Evolutionary conservation across 441 rosid species (phyloP), one percentile per base, ranked within the genome.

Genomic region (Aquilaria agallochum): DNA sequence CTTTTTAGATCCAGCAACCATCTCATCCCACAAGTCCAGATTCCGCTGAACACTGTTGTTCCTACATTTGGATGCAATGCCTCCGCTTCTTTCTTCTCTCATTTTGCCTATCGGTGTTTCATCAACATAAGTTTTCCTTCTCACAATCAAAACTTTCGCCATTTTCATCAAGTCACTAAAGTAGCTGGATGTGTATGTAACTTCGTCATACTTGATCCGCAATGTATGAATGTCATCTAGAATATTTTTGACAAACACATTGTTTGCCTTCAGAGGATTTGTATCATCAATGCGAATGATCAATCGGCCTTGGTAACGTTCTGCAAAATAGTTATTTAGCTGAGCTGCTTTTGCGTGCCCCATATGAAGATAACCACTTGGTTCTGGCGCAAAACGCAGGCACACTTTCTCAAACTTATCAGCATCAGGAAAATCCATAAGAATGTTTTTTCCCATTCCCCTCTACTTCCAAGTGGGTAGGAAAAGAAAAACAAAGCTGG

Each of bases 331-430:
- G 73, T 87, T 78, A 74, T 89, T 91, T 67, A 91, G 11, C 50
- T 88, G 70, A 45, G 92, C 97, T 1, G 97, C 97, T 63, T 91
- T 91, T 11, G 96, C 83, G 59, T 89, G 97, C 36, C 96, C 96
- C 46, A 91, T 91, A 69, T 91, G 97, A 72, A 91, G 97, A 76
- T 73, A 91, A 48, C 97, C 96, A 32, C 96, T 91, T 48, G 96
- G 96, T 60, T 91, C 97, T 1, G 97, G 94, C 13, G 97, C 96
- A 78, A 91, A 91, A 27, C 96, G 79, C 68, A 89, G 77, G 13
- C 78, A 59, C 42, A 91, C 94, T 63, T 85, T 82, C 53, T 96
- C 94, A 31, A 79, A 8, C 65, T 84, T 20, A 20, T 20, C 92
- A 66, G 94, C 95, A 45, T 73, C 83, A 0, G 96, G 97, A 67